phyloP scores from a whole-genome alignment of 495 filamentous ascomycete genomes.

The Daldinia caldariorum region DNA sequence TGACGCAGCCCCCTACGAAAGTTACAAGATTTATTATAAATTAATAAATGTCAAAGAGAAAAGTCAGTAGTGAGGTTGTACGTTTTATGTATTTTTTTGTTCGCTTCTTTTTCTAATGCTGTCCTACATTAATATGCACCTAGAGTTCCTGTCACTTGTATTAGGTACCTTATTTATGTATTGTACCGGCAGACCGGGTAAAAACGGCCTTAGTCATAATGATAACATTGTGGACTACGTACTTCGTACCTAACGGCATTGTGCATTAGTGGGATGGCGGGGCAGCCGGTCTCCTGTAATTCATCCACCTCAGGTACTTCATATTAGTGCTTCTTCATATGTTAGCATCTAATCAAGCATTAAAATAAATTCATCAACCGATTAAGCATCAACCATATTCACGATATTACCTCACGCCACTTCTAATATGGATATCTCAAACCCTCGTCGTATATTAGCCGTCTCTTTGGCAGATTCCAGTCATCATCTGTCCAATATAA shows the following conservation, averaged over 20 bases:
- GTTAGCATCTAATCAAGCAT: background rate
- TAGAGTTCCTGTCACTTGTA: background rate
- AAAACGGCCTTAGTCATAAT: conserved; percentile 40
- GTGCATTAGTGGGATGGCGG: conserved; percentile 7
- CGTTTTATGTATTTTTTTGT: background rate
- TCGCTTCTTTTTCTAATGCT: background rate
- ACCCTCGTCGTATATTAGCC: conserved; percentile 59
- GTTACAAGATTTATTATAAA: background rate
- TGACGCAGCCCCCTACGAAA: background rate
- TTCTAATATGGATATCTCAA: conserved; percentile 54
- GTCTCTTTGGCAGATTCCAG: conserved; percentile 55
- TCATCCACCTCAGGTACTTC: conserved; percentile 2
- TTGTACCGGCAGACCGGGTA: conserved; percentile 16
- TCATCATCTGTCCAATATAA: conserved; percentile 52
- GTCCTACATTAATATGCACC: background rate
- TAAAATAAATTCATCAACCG: conserved; percentile 6
- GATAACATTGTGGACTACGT: conserved; percentile 33
- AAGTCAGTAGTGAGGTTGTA: background rate
- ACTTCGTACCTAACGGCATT: too few relatives aligned
- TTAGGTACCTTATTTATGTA: background rate
- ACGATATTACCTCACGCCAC: conserved; percentile 18
- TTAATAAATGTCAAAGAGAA: background rate
- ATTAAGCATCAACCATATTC: conserved; percentile 4
- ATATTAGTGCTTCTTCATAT: background rate
- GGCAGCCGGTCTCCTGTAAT: background rate